Percentiles rank a stretch among this genome's conserved stretches.
These are phyloP conservation scores for Mycosarcoma maydis DNA, from an alignment of 1,284 basidiomycete genomes.

Conservation along the genomic window DNA sequence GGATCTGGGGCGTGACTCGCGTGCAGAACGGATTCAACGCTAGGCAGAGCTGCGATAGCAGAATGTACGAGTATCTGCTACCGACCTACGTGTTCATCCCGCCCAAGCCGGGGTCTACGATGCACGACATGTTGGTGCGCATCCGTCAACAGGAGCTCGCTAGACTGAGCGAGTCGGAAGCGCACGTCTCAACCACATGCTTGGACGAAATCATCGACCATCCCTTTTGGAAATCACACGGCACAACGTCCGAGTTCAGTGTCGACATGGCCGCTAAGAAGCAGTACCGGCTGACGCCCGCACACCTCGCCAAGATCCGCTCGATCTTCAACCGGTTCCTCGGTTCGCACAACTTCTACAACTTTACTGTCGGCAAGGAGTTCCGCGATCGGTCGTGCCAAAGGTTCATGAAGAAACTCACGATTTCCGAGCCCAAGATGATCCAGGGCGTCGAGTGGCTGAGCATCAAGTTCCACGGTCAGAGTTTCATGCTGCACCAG, in stretches of 20 bases:
- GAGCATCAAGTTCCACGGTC: conserved; percentile 90
- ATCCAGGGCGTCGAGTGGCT: conserved; percentile 95
- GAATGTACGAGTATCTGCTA: conserved; percentile 96
- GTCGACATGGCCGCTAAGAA: conserved; percentile 60
- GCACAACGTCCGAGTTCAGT: conserved; percentile 36
- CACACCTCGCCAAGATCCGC: conserved; percentile 49
- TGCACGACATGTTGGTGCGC: conserved; percentile 57
- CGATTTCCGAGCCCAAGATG: conserved; percentile 70
- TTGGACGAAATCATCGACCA: conserved; percentile 50
- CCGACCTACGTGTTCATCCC: conserved; percentile 93
- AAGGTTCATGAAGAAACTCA: conserved; percentile 70
- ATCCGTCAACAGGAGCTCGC: conserved; percentile 22
- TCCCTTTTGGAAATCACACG: conserved; percentile 61
- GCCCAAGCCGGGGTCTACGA: conserved; percentile 75
- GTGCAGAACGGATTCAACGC: conserved; percentile 94
- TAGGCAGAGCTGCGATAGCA: conserved; percentile 77
- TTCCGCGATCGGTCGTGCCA: conserved; percentile 83
- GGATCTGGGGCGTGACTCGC: conserved; percentile 90
- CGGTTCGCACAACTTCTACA: conserved; percentile 82
- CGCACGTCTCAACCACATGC: conserved; percentile 6
- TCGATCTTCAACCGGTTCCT: conserved; percentile 47
- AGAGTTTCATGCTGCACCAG: conserved; percentile 99
- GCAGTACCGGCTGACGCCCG: conserved; percentile 46
- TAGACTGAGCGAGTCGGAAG: conserved; percentile 1
- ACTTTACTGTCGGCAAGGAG: conserved; percentile 90